These are phyloP conservation scores for Tuber microsphaerosporum DNA, from an alignment of 495 filamentous ascomycete genomes.

Conservation along the genomic window DNA sequence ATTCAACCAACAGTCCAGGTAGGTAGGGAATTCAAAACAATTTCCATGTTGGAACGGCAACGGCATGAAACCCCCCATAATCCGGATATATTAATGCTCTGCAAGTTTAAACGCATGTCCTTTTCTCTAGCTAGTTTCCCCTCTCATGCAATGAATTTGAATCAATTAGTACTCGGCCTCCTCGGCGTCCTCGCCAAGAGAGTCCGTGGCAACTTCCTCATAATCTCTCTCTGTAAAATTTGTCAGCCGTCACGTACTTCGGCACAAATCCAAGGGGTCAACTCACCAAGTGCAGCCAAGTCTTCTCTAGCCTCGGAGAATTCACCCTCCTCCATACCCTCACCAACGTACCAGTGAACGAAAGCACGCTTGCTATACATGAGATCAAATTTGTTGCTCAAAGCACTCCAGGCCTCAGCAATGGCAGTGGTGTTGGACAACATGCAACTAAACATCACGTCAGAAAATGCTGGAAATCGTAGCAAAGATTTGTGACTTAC, in stretches of 20 bases:
- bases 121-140: slow-evolving; percentile 30
- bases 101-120: slow-evolving; percentile 30
- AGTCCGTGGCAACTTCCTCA: slow-evolving; percentile 97
- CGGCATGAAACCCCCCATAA: slow-evolving; percentile 25
- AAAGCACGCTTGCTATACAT: slow-evolving; percentile 96
- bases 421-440: slow-evolving; percentile 88
- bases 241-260: slow-evolving; percentile 19
- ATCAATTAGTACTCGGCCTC: slow-evolving; percentile 86
- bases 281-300: slow-evolving; percentile 61
- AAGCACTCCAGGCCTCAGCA: slow-evolving; percentile 78
- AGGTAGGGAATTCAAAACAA: not conserved
- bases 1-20: not conserved
- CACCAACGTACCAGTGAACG: slow-evolving; percentile 91
- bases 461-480: not conserved
- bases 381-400: slow-evolving; percentile 91
- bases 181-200: slow-evolving; percentile 72
- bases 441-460: slow-evolving; percentile 53
- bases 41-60: slow-evolving; percentile 16
- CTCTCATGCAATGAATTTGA: slow-evolving; percentile 20
- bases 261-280: not conserved
- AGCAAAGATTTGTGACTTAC: slow-evolving; percentile 27
- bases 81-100: slow-evolving; percentile 36
- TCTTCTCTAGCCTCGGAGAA: slow-evolving; percentile 88
- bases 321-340: slow-evolving; percentile 94
- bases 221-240: slow-evolving; percentile 76